Base-by-base conservation (phyloP, 441 rosid species). In the Pelargonium cotyledonis region DNA sequence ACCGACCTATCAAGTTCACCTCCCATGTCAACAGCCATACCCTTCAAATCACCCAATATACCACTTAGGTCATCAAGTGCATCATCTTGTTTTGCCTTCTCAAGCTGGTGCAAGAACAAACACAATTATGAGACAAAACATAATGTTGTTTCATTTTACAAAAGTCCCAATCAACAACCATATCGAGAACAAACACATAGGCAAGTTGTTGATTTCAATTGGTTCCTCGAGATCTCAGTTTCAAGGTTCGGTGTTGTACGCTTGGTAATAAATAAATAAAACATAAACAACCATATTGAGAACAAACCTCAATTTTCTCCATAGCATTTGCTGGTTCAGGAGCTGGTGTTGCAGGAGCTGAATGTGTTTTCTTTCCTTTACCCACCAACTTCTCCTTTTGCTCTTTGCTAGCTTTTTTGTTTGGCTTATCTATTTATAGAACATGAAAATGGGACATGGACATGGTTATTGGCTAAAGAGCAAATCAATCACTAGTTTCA, bases 21-120 rank as follows among this genome's bases (percentile, higher is more conserved):
- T 80, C 91, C 94, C 94, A 88, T 88, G 68, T 85, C 89, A 21
- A 81, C 65, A 16, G 94, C 94, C 94, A 88, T 88, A 64, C 80
- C 80, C 80, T 88, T 88, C 62, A 88, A 79, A 69, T 88, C 91
- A 62, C 94, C 89, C 81, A 86, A 68, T 53, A 83, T 81, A 65
- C 81, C 71, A 58, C 89, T 82, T 43, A 83, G 79, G 75, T 88
- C 94, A 0, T 83, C 80, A 41, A 88, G 81, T 40, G 80, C 90
- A 71, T 83, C 91, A 31, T 88, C 91, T 78, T 88, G 89, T 68
- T 86, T 85, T 61, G 70, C 66, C 69, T 88, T 88, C 81, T 85
- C 91, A 64, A 76, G 26, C 91, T 88, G 85, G 23, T 57, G 15
- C 38, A 10, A 14, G 1, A 40, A 3, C 55, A 18, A 62, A 5